Evolutionary conservation across 2,329 filamentous ascomycete species (phyloP), one percentile per base, ranked within the genome.

Genomic region (Exophiala lecanii-corni): DNA sequence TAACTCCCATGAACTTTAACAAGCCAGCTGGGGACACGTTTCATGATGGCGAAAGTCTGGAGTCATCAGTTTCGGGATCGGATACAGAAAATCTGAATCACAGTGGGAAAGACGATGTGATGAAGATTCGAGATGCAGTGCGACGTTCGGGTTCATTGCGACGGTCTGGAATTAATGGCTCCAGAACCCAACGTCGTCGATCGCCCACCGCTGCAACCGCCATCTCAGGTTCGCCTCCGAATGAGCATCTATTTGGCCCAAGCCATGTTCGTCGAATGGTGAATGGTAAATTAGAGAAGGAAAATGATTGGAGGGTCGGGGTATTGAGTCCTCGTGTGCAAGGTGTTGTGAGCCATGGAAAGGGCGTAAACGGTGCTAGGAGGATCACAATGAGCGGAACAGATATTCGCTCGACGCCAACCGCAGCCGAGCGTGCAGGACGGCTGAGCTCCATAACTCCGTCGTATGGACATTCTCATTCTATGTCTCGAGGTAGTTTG

Each of bases 241-340:
- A 68, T 39, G 76, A 74, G 45, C 66, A 68, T 5, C 70, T 82
- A 61, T 84, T 84, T 61, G 82, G 78, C 1, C 78, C 80, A 17
- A 73, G 75, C 41, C 80, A 83, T 49, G 80, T 81, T 18, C 71
- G 82, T 32, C 71, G 82, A 10, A 83, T 85, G 78, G 54, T 55
- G 25, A 48, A 47, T 31, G 76, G 80, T 28, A 79, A 75, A 57
- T 74, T 70, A 36, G 75, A 80, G 21, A 78, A 76, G 53, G 76
- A 77, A 31, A 68, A 70, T 36, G 73, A 76, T 13, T 70, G 67
- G 56, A 74, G 74, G 47, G 65, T 65, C 28, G 76, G 72, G 43
- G 78, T 84, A 10, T 64, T 84, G 37, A 81, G 78, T 53, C 81
- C 82, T 19, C 70, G 79, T 10, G 50, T 53, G 5, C 45, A 51